Base-by-base conservation (phyloP, 75 land plant species). In the Pinus tabuliformis region DNA sequence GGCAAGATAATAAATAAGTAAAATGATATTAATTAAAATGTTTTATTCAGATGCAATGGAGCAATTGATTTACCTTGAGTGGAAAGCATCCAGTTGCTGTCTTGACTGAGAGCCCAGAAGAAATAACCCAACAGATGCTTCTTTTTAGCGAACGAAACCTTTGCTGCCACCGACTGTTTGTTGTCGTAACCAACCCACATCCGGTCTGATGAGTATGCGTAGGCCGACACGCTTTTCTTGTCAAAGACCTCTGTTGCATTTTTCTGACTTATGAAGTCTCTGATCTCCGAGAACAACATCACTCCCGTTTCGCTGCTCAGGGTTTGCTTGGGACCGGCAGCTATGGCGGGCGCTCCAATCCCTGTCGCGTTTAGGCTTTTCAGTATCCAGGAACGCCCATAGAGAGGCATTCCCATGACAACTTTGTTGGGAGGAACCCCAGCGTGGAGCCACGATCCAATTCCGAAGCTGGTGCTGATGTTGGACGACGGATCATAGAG, bases 371-470 rank as follows among this genome's bases (percentile, higher is more conserved):
- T 9, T 9, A 49, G 54, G 54, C 12, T 49, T 49, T 14, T 58
- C 37, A 93, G 88, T 30, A 39, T 74, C 96, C 96, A 91, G 16
- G 85, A 30, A 14, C 82, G 49, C 0, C 96, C 96, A 57, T 93
- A 91, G 26, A 84, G 59, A 0, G 96, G 90, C 42, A 93, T 73
- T 1, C 93, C 96, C 82, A 91, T 68, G 28, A 83, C 89, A 42
- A 85, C 13, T 77, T 83, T 89, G 21, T 65, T 13, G 1, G 76
- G 7, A 0, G 83, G 82, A 30, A 91, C 20, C 13, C 96, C 93
- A 22, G 89, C 76, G 9, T 39, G 12, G 9, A 91, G 64, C 96
- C 96, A 93, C 13, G 83, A 74, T 17, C 33, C 58, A 36, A 93
- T 78, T 62, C 96, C 96, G 33, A 64, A 85, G 61, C 81, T 78